Conservation (phyloP, 495 filamentous ascomycete species). For the Aspergillus ostianus region DNA sequence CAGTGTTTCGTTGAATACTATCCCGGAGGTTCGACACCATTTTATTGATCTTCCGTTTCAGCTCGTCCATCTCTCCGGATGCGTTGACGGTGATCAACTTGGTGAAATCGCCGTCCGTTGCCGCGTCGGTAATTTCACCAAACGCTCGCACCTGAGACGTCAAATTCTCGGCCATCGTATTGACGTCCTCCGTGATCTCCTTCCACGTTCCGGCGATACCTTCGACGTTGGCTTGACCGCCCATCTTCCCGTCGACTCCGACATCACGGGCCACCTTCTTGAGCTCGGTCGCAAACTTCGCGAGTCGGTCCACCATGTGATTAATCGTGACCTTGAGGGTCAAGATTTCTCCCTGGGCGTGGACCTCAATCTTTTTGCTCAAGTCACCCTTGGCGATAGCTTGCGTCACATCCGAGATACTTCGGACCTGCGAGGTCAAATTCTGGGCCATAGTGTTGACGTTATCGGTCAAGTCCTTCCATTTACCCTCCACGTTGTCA, state of each 20-base stretch:
- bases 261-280: conserved; percentile 96
- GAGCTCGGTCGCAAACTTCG: conserved; percentile 94
- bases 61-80: conserved; percentile 97
- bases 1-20: conserved; percentile 97
- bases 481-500: conserved; percentile 97
- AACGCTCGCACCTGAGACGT: conserved; percentile 98
- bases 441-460: conserved; percentile 88
- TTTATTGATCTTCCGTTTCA: conserved; percentile 99
- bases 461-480: conserved; percentile 98
- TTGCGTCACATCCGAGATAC: conserved; percentile 95
- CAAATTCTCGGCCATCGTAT: conserved; percentile 97
- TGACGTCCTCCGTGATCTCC: conserved; percentile 97
- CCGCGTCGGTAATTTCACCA: conserved; percentile 95
- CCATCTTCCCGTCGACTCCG: conserved; percentile 98
- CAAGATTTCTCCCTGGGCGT: conserved; percentile 92
- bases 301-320: conserved; percentile 96
- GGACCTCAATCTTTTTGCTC: conserved; percentile 93
- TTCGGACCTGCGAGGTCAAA: conserved; percentile 89
- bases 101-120: conserved; percentile 94
- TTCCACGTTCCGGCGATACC: conserved; percentile 96
- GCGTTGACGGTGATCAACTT: conserved; percentile 98
- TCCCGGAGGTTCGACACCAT: conserved; percentile 97
- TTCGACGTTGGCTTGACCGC: conserved; percentile 93
- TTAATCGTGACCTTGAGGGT: conserved; percentile 97
- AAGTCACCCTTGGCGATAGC: conserved; percentile 94